phyloP scores from a whole-genome alignment of 805 yeast species.

The Pichia heedii region DNA sequence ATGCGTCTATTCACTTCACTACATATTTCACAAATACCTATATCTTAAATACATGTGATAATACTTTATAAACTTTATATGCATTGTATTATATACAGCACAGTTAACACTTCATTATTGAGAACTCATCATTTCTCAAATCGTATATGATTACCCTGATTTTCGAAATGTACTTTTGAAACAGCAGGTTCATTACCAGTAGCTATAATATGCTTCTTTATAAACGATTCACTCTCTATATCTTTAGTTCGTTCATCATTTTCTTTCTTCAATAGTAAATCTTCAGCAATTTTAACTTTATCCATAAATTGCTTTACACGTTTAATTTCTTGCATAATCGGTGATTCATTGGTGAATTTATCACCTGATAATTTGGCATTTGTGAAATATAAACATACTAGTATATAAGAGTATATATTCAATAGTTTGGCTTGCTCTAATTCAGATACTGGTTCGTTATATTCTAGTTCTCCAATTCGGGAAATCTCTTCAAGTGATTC shows the following conservation, averaged over 20 bases:
- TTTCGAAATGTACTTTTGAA: constrained; percentile 41
- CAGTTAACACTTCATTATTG: constrained; percentile 7
- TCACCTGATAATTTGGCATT: constrained; percentile 51
- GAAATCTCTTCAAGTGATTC: constrained; percentile 11
- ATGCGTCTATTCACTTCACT: too few relatives aligned
- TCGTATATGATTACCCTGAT: constrained; percentile 35
- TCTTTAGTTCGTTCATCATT: constrained; percentile 14
- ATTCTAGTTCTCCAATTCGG: constrained; percentile 3
- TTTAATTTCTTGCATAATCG: constrained; percentile 56
- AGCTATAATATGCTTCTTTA: constrained; percentile 13
- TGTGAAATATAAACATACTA: constrained; percentile 50
- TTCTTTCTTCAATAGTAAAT: constrained; percentile 21
- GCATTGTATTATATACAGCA: too few relatives aligned
- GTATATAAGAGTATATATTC: constrained; percentile 38
- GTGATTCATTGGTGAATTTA: constrained; percentile 43
- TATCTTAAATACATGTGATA: too few relatives aligned
- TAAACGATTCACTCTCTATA: constrained; percentile 24
- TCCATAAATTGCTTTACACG: constrained; percentile 64
- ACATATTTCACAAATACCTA: too few relatives aligned
- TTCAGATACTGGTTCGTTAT: constrained; percentile 7
- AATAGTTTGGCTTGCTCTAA: constrained; percentile 26
- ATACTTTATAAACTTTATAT: too few relatives aligned
- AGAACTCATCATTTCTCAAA: too few relatives aligned
- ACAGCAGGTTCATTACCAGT: constrained; percentile 37
- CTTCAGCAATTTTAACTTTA: constrained; percentile 37